phyloP scores from a whole-genome alignment of 495 filamentous ascomycete genomes.

The Penicillium lividum region DNA sequence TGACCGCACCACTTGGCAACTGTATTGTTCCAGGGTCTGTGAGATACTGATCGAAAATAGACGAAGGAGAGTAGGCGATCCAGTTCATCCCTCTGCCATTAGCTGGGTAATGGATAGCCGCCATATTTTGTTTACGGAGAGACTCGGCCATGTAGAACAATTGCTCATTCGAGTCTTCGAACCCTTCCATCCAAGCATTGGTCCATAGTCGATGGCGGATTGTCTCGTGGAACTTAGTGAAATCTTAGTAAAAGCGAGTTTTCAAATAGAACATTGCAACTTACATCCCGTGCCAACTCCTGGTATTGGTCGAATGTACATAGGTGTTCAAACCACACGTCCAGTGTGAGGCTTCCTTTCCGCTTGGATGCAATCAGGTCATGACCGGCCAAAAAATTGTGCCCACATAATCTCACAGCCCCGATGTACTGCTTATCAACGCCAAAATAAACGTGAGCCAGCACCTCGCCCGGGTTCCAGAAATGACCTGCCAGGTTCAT shows the following conservation, averaged over 20 bases:
- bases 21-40: background rate
- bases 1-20: conserved; percentile 15
- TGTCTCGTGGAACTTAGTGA: conserved; percentile 13
- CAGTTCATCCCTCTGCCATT: conserved; percentile 5
- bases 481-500: conserved; percentile 11
- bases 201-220: conserved; percentile 4
- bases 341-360: conserved; percentile 14
- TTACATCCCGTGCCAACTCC: conserved; percentile 33
- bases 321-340: conserved; percentile 44
- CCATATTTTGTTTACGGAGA: conserved; percentile 28
- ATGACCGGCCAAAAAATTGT: conserved; percentile 13
- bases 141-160: conserved; percentile 30
- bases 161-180: conserved; percentile 30
- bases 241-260: background rate
- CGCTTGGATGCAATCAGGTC: conserved; percentile 18
- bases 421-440: conserved; percentile 36
- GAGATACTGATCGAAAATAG: conserved; percentile 27
- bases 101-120: conserved; percentile 25
- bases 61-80: conserved; percentile 32
- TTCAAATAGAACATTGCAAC: background rate
- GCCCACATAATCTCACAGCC: conserved; percentile 40
- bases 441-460: conserved; percentile 38
- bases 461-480: conserved; percentile 25
- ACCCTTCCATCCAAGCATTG: conserved; percentile 42
- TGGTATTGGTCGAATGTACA: conserved; percentile 39